phyloP scores from a whole-genome alignment of 805 yeast species.

The Lachancea thermotolerans region DNA sequence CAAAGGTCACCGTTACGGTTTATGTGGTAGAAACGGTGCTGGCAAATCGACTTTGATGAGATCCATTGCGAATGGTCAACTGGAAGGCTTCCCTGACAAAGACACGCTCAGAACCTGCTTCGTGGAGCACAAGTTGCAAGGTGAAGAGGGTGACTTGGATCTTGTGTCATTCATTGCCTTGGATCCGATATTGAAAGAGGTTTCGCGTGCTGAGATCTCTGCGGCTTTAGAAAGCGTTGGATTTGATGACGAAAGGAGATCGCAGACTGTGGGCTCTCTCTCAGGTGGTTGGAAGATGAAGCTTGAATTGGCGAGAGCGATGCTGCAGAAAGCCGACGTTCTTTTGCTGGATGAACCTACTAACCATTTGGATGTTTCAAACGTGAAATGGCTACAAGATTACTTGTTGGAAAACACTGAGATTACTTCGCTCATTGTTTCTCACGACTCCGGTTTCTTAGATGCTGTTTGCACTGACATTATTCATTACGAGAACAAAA shows the following conservation, averaged over 20 bases:
- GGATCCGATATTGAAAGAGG: slow-evolving; percentile 70
- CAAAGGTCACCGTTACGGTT: slow-evolving; percentile 95
- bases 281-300: slow-evolving; percentile 99
- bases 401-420: slow-evolving; percentile 75
- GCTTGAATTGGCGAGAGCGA: slow-evolving; percentile 96
- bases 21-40: slow-evolving; percentile 98
- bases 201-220: slow-evolving; percentile 64
- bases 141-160: slow-evolving; percentile 87
- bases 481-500: slow-evolving; percentile 92
- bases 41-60: slow-evolving; percentile 98
- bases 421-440: slow-evolving; percentile 90
- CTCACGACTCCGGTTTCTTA: slow-evolving; percentile 95
- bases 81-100: slow-evolving; percentile 94
- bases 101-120: slow-evolving; percentile 85
- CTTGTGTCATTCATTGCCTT: slow-evolving; percentile 80
- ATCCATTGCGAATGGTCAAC: slow-evolving; percentile 91
- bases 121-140: slow-evolving; percentile 95
- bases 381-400: slow-evolving; percentile 90
- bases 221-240: slow-evolving; percentile 79
- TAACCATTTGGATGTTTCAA: slow-evolving; percentile 90
- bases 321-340: slow-evolving; percentile 95
- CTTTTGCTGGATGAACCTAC: slow-evolving; percentile 96
- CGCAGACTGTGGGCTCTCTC: slow-evolving; percentile 85
- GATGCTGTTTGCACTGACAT: slow-evolving; percentile 96
- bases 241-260: slow-evolving; percentile 82